phyloP scores from a whole-genome alignment of 2,329 filamentous ascomycete genomes.

The Colletotrichum lupini region DNA sequence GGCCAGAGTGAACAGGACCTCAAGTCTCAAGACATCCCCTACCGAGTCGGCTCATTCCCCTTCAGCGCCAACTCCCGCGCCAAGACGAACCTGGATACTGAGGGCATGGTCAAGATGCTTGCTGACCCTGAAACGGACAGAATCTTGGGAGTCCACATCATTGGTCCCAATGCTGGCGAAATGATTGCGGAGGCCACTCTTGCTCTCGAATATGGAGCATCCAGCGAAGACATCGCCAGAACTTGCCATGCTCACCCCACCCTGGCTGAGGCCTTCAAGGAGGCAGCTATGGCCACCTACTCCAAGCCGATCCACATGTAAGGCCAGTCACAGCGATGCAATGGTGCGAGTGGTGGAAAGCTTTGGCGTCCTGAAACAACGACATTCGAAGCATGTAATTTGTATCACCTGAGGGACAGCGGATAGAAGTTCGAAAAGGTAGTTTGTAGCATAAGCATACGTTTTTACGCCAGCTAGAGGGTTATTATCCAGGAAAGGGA shows the following conservation, averaged over 20 bases:
- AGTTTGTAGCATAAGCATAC: not conserved
- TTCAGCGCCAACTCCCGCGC: constrained; percentile 98
- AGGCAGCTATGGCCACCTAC: constrained; percentile 98
- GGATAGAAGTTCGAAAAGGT: not conserved
- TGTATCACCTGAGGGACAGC: constrained; percentile 3
- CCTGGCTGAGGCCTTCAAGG: constrained; percentile 97
- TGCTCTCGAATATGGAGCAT: constrained; percentile 95
- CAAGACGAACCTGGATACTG: constrained; percentile 97
- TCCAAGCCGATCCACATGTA: constrained; percentile 97
- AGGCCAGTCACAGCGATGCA: constrained; percentile 33
- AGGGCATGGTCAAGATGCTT: constrained; percentile 97
- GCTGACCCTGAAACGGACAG: constrained; percentile 96
- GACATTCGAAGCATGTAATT: constrained; percentile 8
- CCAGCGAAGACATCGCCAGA: constrained; percentile 91
- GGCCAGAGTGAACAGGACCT: constrained; percentile 97
- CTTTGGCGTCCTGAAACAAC: not conserved
- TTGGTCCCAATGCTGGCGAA: constrained; percentile 95
- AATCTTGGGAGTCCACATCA: constrained; percentile 94
- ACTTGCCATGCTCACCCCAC: constrained; percentile 98
- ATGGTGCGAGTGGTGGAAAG: not conserved
- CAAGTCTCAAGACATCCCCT: constrained; percentile 89
- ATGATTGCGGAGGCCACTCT: constrained; percentile 99
- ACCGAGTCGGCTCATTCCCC: constrained; percentile 93
- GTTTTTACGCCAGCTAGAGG: not conserved
- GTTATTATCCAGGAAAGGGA: not conserved